These are phyloP conservation scores for Candida qinlingensis DNA, from an alignment of 805 yeast species.

Conservation along the genomic window DNA sequence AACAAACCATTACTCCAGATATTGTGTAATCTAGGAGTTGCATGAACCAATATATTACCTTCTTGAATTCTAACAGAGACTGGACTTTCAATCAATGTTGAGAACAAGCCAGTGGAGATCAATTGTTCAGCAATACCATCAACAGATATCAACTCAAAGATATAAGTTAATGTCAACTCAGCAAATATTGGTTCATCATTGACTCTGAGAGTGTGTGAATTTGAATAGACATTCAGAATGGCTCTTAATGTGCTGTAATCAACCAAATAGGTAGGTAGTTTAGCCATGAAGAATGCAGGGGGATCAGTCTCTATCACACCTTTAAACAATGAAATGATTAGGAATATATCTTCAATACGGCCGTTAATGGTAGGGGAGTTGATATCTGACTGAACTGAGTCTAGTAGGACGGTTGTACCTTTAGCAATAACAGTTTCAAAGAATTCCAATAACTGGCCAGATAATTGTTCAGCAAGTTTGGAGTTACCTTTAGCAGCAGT, in stretches of 20 bases:
- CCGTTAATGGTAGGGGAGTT: constrained; percentile 33
- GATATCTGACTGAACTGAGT: constrained; percentile 54
- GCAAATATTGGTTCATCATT: constrained; percentile 67
- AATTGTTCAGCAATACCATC: constrained; percentile 63
- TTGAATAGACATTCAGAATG: constrained; percentile 59
- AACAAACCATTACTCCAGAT: constrained; percentile 86
- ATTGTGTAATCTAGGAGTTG: constrained; percentile 54
- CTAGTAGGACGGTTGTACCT: constrained; percentile 56
- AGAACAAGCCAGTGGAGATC: constrained; percentile 57
- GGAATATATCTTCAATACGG: constrained; percentile 57
- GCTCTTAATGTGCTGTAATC: constrained; percentile 59
- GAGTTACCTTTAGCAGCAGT: constrained; percentile 37
- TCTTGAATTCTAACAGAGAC: constrained; percentile 60
- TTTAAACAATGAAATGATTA: constrained; percentile 61
- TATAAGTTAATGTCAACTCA: constrained; percentile 60
- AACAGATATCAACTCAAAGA: constrained; percentile 61
- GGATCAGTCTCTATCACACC: constrained; percentile 46
- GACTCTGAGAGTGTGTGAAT: constrained; percentile 55
- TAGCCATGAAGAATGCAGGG: constrained; percentile 40
- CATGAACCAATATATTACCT: constrained; percentile 53
- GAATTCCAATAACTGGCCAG: constrained; percentile 48
- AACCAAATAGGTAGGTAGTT: constrained; percentile 46
- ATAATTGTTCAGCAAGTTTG: constrained; percentile 39
- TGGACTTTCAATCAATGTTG: constrained; percentile 68
- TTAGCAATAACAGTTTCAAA: constrained; percentile 60